phyloP scores from a whole-genome alignment of 495 filamentous ascomycete species.

The Penicillium argentinense region DNA sequence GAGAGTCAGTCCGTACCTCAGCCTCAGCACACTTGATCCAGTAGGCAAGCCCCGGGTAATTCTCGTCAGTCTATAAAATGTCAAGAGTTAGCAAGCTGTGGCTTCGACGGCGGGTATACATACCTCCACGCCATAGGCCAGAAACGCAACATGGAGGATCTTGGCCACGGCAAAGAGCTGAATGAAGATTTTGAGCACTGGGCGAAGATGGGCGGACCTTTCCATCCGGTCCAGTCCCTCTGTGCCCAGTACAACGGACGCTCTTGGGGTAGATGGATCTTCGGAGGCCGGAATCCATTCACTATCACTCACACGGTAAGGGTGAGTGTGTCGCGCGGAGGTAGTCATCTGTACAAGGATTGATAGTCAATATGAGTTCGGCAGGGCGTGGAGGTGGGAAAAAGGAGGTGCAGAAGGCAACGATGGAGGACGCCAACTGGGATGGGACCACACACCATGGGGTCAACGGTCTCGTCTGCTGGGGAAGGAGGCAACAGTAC shows the following conservation, averaged over 20 bases:
- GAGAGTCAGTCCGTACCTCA: slow-evolving; percentile 20
- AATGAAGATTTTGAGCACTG: slow-evolving; percentile 26
- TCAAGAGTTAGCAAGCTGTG: too few species aligned
- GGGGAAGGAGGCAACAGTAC: neutral
- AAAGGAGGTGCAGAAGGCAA: too few species aligned
- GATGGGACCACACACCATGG: too few species aligned
- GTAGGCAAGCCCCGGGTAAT: slow-evolving; percentile 23
- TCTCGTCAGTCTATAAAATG: slow-evolving; percentile 28
- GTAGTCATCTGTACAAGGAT: slow-evolving; percentile 30
- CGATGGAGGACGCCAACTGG: too few species aligned
- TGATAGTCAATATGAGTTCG: too few species aligned
- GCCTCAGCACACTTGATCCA: slow-evolving; percentile 32
- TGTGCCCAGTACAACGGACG: slow-evolving; percentile 13
- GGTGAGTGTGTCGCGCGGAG: slow-evolving; percentile 19
- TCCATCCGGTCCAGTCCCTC: slow-evolving; percentile 19
- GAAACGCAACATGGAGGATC: slow-evolving; percentile 31
- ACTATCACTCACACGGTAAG: slow-evolving; percentile 34
- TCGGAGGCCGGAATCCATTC: slow-evolving; percentile 27
- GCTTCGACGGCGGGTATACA: slow-evolving; percentile 2
- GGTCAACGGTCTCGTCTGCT: too few species aligned
- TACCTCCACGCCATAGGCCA: slow-evolving; percentile 39
- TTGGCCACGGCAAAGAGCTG: slow-evolving; percentile 41
- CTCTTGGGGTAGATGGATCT: neutral
- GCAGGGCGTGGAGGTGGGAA: too few species aligned
- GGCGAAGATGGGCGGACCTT: slow-evolving; percentile 16